Evolutionary conservation across 169 alveolate genomes (phyloP).

Genomic region (Blepharisma undulans): DNA sequence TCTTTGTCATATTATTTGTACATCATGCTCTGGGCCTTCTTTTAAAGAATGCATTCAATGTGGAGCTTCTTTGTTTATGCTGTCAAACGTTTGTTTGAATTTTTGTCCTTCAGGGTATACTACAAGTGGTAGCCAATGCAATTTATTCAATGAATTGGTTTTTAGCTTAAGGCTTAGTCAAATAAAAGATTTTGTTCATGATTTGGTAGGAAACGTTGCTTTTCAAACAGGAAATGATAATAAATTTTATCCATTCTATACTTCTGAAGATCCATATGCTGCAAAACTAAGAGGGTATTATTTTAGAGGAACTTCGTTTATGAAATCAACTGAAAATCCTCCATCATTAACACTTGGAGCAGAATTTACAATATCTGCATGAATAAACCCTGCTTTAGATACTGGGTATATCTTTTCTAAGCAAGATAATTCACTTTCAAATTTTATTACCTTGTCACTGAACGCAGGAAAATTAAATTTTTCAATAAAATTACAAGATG

Average conservation of each 20-base stretch:
- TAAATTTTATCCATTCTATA: constrained; percentile 15
- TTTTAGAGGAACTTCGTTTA: not conserved
- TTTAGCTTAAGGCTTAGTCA: not conserved
- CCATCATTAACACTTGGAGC: not conserved
- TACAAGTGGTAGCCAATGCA: not conserved
- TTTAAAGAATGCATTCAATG: not conserved
- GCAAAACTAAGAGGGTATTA: constrained; percentile 26
- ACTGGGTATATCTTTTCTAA: constrained; percentile 7
- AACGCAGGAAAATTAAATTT: not conserved
- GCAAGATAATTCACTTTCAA: not conserved
- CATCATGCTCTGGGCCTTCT: not conserved
- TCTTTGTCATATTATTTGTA: not conserved
- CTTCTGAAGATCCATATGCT: constrained; percentile 20
- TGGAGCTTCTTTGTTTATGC: not conserved
- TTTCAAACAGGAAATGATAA: not conserved
- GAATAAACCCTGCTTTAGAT: not conserved
- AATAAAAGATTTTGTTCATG: not conserved
- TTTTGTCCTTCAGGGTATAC: constrained; percentile 29
- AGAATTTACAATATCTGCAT: not conserved
- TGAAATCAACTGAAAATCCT: not conserved
- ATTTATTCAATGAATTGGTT: not conserved
- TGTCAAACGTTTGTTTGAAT: not conserved
- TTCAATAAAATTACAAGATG: not conserved
- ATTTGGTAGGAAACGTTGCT: not conserved
- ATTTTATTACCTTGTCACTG: not conserved